Evolutionary conservation across 768 basidiomycete genomes (phyloP).

Genomic region (Tephrocybe rancida): DNA sequence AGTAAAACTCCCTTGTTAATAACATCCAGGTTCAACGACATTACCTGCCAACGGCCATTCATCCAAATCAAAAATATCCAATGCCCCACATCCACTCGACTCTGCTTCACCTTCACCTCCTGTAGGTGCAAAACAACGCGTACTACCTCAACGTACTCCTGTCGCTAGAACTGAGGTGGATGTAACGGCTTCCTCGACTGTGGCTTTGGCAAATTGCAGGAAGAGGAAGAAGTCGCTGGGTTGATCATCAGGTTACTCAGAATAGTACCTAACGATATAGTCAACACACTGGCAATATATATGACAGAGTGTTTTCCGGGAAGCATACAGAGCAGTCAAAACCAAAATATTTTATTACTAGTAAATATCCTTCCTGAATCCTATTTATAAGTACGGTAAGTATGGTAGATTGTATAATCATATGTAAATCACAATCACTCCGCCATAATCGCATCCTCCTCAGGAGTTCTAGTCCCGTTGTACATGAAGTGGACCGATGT

Average conservation of each 20-base stretch:
- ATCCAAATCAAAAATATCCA: slow-evolving; percentile 5
- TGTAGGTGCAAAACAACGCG: slow-evolving; percentile 11
- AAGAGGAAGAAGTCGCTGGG: slow-evolving; percentile 57
- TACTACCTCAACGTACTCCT: not conserved
- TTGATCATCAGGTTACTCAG: slow-evolving; percentile 16
- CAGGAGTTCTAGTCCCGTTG: slow-evolving; percentile 43
- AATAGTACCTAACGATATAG: no score
- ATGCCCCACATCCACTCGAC: not conserved
- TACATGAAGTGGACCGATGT: slow-evolving; percentile 30
- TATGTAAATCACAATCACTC: not conserved
- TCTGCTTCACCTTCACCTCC: slow-evolving; percentile 5
- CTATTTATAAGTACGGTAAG: not conserved
- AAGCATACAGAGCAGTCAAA: no score
- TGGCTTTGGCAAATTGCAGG: slow-evolving; percentile 40
- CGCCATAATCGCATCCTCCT: slow-evolving; percentile 40
- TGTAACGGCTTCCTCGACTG: slow-evolving; percentile 20
- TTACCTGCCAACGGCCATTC: slow-evolving; percentile 6
- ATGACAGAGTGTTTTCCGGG: no score
- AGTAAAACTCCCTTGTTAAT: not conserved
- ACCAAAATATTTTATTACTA: no score
- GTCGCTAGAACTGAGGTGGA: not conserved
- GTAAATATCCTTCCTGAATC: not conserved
- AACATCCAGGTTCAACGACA: slow-evolving; percentile 1
- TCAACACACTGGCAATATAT: no score
- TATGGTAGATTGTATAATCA: slow-evolving; percentile 1